Evolutionary conservation across 257 asterid genomes (phyloP).

Genomic region (Prunella vulgaris): DNA sequence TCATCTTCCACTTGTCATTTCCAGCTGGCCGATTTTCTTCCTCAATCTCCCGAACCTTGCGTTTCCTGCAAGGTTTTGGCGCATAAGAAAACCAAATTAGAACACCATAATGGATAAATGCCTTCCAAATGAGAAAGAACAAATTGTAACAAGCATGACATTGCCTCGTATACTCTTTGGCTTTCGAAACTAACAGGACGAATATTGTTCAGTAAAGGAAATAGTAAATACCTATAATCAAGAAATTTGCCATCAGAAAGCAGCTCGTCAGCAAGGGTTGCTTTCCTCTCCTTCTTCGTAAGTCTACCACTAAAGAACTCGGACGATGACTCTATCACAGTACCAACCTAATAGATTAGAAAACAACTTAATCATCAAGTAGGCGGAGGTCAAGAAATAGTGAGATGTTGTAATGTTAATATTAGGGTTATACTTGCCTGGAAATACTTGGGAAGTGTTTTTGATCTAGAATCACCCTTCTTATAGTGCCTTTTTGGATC

Average conservation of each 20-base stretch:
- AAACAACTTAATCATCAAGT: slow-evolving; percentile 7
- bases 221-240: slow-evolving; percentile 47
- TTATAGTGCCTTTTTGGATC: slow-evolving; percentile 87
- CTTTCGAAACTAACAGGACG: background rate
- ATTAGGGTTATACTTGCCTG: slow-evolving; percentile 50
- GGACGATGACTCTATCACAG: slow-evolving; percentile 68
- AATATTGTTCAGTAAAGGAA: background rate
- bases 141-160: background rate
- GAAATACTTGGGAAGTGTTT: slow-evolving; percentile 82
- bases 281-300: slow-evolving; percentile 85
- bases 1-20: slow-evolving; percentile 75
- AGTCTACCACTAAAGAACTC: slow-evolving; percentile 77
- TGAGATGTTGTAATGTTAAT: background rate
- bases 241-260: slow-evolving; percentile 55
- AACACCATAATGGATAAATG: too few species aligned
- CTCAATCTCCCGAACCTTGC: slow-evolving; percentile 87
- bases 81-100: background rate
- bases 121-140: too few species aligned
- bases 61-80: slow-evolving; percentile 52
- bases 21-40: slow-evolving; percentile 64
- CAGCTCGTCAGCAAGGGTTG: slow-evolving; percentile 82
- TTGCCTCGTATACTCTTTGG: background rate
- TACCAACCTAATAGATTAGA: slow-evolving; percentile 65
- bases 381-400: background rate
- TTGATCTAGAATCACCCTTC: slow-evolving; percentile 68